Percentiles rank a stretch among this genome's conserved stretches.
phyloP scores from a whole-genome alignment of 257 asterid species.

The Solanum arcanum region DNA sequence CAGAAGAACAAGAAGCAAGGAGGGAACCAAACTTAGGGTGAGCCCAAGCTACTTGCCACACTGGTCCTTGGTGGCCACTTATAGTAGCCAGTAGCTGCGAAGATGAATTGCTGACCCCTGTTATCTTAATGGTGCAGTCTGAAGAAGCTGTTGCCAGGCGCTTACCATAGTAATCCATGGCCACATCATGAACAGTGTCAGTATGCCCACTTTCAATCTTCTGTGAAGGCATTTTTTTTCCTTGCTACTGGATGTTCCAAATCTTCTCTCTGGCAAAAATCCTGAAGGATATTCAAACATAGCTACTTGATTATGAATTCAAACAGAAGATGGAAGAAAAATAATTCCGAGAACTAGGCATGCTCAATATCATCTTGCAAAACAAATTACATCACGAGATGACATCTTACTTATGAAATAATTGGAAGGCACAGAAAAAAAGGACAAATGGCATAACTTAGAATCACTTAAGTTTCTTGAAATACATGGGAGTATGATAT shows the following conservation, averaged over 20 bases:
- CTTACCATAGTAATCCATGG: conserved; percentile 70
- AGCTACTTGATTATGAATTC: neutral
- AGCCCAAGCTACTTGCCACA: conserved; percentile 79
- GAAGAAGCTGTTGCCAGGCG: conserved; percentile 77
- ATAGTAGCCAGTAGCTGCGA: conserved; percentile 66
- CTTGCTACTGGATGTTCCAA: neutral
- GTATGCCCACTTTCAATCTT: conserved; percentile 70
- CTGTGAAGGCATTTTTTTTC: conserved; percentile 45
- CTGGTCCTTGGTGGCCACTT: conserved; percentile 65
- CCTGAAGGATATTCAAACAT: neutral
- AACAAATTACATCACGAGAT: neutral
- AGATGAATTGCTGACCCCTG: conserved; percentile 40
- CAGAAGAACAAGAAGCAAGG: conserved; percentile 70
- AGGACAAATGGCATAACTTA: neutral
- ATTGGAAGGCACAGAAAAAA: neutral
- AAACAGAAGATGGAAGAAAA: neutral
- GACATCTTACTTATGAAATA: neutral
- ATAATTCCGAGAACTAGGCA: neutral
- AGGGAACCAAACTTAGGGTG: conserved; percentile 73
- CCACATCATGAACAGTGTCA: conserved; percentile 54
- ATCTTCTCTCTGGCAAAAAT: neutral
- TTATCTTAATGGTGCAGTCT: conserved; percentile 50
- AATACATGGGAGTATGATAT: neutral
- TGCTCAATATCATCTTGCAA: neutral
- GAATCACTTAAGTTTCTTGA: neutral